A percentile compares a stretch with the other conserved stretches of the same genome.
Evolutionary conservation across 805 yeast genomes (phyloP).

Genomic region (Starmerella kuoi): DNA sequence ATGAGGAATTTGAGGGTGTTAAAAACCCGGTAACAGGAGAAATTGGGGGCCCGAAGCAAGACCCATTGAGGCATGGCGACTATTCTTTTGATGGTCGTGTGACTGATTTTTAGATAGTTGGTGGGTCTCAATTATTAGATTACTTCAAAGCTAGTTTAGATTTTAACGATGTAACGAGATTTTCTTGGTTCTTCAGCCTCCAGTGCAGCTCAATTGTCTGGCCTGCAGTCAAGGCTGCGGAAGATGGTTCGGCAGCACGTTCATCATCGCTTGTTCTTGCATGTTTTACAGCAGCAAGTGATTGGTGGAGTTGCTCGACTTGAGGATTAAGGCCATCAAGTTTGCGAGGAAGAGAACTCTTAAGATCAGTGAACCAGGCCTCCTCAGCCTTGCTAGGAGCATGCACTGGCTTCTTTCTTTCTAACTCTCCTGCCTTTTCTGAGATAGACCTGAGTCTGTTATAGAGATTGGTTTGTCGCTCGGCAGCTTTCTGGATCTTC

Average conservation of each 20-base stretch:
- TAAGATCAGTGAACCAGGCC: constrained; percentile 37
- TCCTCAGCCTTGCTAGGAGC: constrained; percentile 34
- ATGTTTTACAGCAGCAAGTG: neutral
- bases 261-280: neutral
- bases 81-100: constrained; percentile 94
- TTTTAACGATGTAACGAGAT: constrained; percentile 3
- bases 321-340: constrained; percentile 17
- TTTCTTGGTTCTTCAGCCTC: constrained; percentile 12
- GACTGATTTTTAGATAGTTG: constrained; percentile 74
- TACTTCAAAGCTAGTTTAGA: neutral
- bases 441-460: constrained; percentile 28
- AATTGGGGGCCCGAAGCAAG: constrained; percentile 94
- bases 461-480: constrained; percentile 29
- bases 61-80: constrained; percentile 81
- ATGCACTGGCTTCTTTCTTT: constrained; percentile 21
- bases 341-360: constrained; percentile 26
- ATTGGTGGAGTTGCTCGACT: neutral
- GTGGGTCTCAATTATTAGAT: too few species aligned
- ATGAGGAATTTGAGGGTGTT: constrained; percentile 93
- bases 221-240: constrained; percentile 1
- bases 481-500: constrained; percentile 12
- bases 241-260: neutral
- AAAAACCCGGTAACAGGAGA: constrained; percentile 90
- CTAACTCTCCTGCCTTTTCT: constrained; percentile 19
- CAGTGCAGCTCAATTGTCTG: constrained; percentile 4